Evolutionary conservation across 108 stramenopile species (phyloP).

Genomic region (Cafeteria roenbergensis): DNA sequence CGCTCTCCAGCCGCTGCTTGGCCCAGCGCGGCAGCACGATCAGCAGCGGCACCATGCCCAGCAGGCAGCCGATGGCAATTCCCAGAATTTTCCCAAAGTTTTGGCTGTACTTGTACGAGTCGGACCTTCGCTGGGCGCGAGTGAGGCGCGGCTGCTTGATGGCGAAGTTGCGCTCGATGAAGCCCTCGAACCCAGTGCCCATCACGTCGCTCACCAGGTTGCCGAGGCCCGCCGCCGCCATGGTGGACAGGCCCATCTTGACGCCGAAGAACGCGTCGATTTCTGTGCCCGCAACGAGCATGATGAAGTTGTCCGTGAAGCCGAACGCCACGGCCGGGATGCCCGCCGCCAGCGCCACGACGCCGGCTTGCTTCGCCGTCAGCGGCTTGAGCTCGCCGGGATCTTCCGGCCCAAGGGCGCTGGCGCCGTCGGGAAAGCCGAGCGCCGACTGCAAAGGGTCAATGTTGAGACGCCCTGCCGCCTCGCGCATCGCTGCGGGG

Average conservation of each 20-base stretch:
- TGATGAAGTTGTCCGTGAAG: constrained; percentile 84
- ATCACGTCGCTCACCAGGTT: constrained; percentile 64
- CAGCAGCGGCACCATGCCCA: constrained; percentile 85
- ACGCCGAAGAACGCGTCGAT: constrained; percentile 80
- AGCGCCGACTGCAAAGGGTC: no score
- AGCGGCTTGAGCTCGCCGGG: no score
- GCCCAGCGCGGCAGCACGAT: constrained; percentile 38
- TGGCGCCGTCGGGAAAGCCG: no score
- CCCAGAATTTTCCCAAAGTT: constrained; percentile 68
- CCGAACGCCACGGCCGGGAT: constrained; percentile 49
- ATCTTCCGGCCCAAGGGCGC: no score
- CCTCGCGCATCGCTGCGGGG: no score
- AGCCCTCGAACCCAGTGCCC: constrained; percentile 69
- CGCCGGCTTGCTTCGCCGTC: no score
- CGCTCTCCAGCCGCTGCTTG: neutral
- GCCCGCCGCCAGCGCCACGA: neutral
- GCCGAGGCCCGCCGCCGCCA: constrained; percentile 87
- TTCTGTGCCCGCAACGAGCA: constrained; percentile 79
- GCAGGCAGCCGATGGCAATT: constrained; percentile 71
- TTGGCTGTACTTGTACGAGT: constrained; percentile 51
- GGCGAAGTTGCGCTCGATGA: constrained; percentile 47
- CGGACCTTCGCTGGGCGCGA: constrained; percentile 57
- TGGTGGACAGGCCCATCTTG: constrained; percentile 70
- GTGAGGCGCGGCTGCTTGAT: constrained; percentile 54
- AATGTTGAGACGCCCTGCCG: no score